Evolutionary conservation across 106 monocot genomes (phyloP), one percentile per base, ranked within the genome.

Genomic region (Cymbidium sinense): DNA sequence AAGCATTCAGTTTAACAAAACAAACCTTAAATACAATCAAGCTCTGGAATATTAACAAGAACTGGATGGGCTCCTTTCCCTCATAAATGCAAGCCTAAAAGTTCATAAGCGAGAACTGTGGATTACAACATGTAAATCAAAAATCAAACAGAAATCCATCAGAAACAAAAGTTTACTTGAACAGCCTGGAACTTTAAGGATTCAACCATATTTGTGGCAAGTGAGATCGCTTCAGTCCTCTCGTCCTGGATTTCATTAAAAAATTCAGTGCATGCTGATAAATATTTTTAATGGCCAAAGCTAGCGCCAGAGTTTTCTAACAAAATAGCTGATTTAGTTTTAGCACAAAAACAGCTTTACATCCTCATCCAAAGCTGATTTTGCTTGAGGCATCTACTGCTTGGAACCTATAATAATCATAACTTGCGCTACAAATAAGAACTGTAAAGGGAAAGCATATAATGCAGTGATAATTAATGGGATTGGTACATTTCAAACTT

Each of bases 31-130:
- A 82, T 33, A 90, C 79, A 75, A 86, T 87, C 81, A 87, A 85
- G 73, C 85, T 87, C 70, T 90, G 90, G 77, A 90, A 85, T 34
- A 90, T 85, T 51, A 87, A 79, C 70, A 85, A 85, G 43, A 90
- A 90, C 39, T 90, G 90, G 77, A 84, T 81, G 47, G 90, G 90
- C 75, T 90, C 90, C 76, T 79, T 81, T 79, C 90, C 90, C 79
- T 90, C 87, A 83, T 87, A 85, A 58, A 90, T 37, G 31, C 79
- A 83, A 47, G 87, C 85, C 90, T 90, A 62, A 0, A 84, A 76
- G 50, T 43, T 21, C 70, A 70, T 41, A 27, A 72, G 21, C 27
- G 28, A 18, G 15, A 70, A 13, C 37, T 51, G 50, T 36, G 54
- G 37, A 70, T 76, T 52, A 70, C 67, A 54, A 85, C 47, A 8